Evolutionary conservation across 192 early-diverging fungal species (phyloP), one percentile per base, ranked within the genome.

Genomic region (Chytriomyces hyalinus): DNA sequence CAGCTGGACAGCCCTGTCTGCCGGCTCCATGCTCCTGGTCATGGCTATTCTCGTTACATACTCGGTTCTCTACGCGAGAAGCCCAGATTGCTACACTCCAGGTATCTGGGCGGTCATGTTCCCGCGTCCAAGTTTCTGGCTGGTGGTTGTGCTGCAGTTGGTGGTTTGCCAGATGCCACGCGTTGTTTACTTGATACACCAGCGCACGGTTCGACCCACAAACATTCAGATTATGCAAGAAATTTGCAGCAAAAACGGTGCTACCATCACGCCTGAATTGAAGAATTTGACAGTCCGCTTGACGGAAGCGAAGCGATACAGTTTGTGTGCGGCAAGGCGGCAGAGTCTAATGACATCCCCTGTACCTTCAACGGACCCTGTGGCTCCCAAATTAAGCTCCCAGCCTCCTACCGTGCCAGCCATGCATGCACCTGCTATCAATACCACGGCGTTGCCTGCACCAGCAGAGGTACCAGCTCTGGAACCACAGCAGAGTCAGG

Each of bases 201-300:
- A 87, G 15, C 92, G 93, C 44, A 87, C 90, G 47, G 88, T 92
- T 77, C 83, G 83, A 46, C 96, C 96, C 0, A 93, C 86, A 53
- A 94, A 97, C 80, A 90, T 90, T 6, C 91, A 95, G 43, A 88
- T 97, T 49, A 88, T 97, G 62, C 94, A 93, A 59, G 96, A 96
- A 84, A 86, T 91, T 1, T 61, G 77, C 46, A 81, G 65, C 5
- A 36, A 20, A 46, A 9, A 24, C 10, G 61, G 65, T 8, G 73
- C 51, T 8, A 9, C 8, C 11, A 49, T 67, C 13, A 15, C 75
- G 28, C 59, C 65, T 6, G 62, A 76, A 45, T 15, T 49, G 44
- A 17, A n/a, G 48, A 17, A 49, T 61, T 13, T 28, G 59, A 57
- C 13, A 4, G 13, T 20, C 3, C 15, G 20, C 4, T n/a, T 57